Conservation (phyloP, 2,329 filamentous ascomycete species). For the Didymosphaeria variabile region DNA sequence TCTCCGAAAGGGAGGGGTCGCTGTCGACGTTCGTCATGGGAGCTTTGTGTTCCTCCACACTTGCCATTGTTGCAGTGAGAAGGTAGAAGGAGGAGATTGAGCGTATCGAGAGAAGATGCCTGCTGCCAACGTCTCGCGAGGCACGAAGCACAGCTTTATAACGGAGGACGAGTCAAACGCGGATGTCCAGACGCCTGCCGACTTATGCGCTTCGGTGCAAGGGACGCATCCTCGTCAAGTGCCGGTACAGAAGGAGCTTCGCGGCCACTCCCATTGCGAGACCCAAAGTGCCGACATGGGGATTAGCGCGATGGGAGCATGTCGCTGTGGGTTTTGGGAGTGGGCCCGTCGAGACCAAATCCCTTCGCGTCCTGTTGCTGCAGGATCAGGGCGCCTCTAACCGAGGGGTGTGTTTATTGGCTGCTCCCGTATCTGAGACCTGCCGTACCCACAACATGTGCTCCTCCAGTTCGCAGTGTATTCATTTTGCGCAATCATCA, state of each 20-base stretch:
- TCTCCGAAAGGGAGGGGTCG: conserved; percentile 19
- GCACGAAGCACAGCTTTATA: conserved; percentile 15
- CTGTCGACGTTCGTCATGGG: conserved; percentile 19
- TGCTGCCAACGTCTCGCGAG: conserved; percentile 5
- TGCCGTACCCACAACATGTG: conserved; percentile 1
- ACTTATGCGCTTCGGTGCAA: conserved; percentile 14
- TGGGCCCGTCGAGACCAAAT: conserved; percentile 10
- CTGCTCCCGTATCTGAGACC: not conserved
- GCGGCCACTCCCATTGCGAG: conserved; percentile 15
- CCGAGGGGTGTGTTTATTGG: conserved; percentile 11
- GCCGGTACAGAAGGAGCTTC: conserved; percentile 4
- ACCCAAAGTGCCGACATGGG: conserved; percentile 13
- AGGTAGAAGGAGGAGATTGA: not conserved
- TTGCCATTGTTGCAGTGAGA: conserved; percentile 17
- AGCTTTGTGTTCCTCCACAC: conserved; percentile 19
- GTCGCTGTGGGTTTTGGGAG: not conserved
- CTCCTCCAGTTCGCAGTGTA: conserved; percentile 4
- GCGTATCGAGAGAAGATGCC: not conserved
- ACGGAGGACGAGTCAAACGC: conserved; percentile 5
- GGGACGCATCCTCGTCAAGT: conserved; percentile 12
- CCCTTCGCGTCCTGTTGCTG: conserved; percentile 11
- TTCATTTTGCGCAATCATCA: not conserved
- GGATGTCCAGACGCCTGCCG: conserved; percentile 14
- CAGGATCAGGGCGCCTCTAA: conserved; percentile 7
- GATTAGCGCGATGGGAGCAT: conserved; percentile 10